Percentiles rank a stretch among this genome's conserved stretches.
These are phyloP conservation scores for Microstegium vimineum DNA, from an alignment of 176 grass and related monocot genomes.

Conservation along the genomic window DNA sequence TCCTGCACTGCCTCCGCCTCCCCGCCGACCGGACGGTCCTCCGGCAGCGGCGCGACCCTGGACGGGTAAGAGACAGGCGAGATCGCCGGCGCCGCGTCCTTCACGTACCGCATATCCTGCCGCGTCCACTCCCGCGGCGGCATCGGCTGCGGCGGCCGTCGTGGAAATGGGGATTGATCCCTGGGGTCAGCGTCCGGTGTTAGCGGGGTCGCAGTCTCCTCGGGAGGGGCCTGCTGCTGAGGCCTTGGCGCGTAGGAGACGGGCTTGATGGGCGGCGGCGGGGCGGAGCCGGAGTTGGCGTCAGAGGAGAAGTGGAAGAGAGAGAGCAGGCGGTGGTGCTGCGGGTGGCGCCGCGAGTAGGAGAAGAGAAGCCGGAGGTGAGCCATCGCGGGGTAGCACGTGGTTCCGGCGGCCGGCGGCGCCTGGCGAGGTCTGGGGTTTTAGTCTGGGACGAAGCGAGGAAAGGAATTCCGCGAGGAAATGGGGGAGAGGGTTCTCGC, in stretches of 20 bases:
- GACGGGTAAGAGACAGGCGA: conserved; percentile 65
- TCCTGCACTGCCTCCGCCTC: conserved; percentile 16
- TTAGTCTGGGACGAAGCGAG: background rate
- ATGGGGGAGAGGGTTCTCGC: background rate
- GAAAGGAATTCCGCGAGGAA: no score
- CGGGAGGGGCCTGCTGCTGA: conserved; percentile 28
- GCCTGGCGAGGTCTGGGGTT: conserved; percentile 46
- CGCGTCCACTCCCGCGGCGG: conserved; percentile 44
- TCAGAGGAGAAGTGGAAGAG: conserved; percentile 36
- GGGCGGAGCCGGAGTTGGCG: conserved; percentile 23
- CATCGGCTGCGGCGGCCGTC: background rate
- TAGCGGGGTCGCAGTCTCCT: background rate
- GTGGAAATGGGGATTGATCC: background rate
- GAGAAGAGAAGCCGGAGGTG: conserved; percentile 60
- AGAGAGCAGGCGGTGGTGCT: conserved; percentile 20
- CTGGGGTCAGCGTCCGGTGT: background rate
- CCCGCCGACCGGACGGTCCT: conserved; percentile 24
- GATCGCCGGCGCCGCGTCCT: conserved; percentile 50
- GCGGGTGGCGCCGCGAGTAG: conserved; percentile 22
- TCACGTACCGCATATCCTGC: conserved; percentile 67
- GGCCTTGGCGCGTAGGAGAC: conserved; percentile 71
- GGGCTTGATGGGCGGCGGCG: conserved; percentile 49
- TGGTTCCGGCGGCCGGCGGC: conserved; percentile 27
- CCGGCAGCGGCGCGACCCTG: conserved; percentile 78
- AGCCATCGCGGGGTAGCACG: conserved; percentile 45